phyloP scores from a whole-genome alignment of 2,329 filamentous ascomycete genomes.

The Epichloe sylvatica region DNA sequence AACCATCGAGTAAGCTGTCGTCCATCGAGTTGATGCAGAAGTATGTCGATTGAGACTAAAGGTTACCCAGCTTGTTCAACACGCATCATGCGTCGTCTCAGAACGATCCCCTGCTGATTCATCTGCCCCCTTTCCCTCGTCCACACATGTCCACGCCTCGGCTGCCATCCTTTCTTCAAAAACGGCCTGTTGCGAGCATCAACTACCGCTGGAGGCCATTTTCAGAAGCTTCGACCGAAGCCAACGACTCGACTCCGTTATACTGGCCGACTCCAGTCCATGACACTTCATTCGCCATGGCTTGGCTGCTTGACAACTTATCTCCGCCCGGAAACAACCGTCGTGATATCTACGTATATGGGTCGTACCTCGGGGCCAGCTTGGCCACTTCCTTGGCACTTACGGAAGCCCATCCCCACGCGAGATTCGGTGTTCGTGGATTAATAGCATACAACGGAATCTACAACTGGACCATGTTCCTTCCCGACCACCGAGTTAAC shows the following conservation, averaged over 20 bases:
- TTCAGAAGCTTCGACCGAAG: slow-evolving; percentile 7
- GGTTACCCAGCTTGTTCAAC: slow-evolving; percentile 28
- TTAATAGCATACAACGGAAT: slow-evolving; percentile 45
- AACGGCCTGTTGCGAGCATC: slow-evolving; percentile 37
- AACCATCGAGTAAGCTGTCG: slow-evolving; percentile 32
- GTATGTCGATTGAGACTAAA: neutral
- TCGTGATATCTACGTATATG: slow-evolving; percentile 34
- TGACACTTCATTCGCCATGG: slow-evolving; percentile 40
- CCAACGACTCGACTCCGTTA: slow-evolving; percentile 12
- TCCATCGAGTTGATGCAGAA: neutral
- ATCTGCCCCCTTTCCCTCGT: slow-evolving; percentile 37
- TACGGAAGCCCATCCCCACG: slow-evolving; percentile 35
- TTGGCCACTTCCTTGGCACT: slow-evolving; percentile 43
- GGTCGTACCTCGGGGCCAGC: slow-evolving; percentile 43
- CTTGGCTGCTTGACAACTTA: slow-evolving; percentile 35
- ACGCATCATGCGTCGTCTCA: slow-evolving; percentile 20
- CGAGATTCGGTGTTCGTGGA: slow-evolving; percentile 35
- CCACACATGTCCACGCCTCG: slow-evolving; percentile 12
- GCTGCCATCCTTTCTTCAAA: slow-evolving; percentile 28
- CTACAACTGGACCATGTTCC: slow-evolving; percentile 50
- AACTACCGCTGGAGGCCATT: slow-evolving; percentile 42
- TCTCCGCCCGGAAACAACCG: slow-evolving; percentile 20
- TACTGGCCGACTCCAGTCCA: slow-evolving; percentile 45
- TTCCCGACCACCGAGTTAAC: slow-evolving; percentile 38
- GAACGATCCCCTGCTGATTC: slow-evolving; percentile 33